Percentiles rank a stretch among this genome's conserved stretches.
Evolutionary conservation across 2,329 filamentous ascomycete species (phyloP).

Genomic region (Stylonectria norvegica): DNA sequence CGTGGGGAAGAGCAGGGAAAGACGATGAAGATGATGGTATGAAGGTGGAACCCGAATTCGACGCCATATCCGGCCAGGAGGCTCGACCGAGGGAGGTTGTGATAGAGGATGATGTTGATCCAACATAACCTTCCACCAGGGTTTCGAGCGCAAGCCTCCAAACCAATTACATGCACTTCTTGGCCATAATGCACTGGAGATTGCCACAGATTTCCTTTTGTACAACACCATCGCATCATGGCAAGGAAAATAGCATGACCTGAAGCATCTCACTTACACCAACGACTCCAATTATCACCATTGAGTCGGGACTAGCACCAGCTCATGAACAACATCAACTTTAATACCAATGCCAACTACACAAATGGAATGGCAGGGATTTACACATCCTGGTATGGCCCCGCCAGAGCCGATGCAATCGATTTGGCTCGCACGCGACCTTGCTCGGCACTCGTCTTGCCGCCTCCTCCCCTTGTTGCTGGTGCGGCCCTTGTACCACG

Average conservation of each 20-base stretch:
- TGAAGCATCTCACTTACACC: background rate
- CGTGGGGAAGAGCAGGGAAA: background rate
- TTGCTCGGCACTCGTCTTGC: constrained; percentile 20
- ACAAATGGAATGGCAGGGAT: constrained; percentile 27
- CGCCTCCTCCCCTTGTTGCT: constrained; percentile 7
- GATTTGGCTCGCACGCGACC: constrained; percentile 29
- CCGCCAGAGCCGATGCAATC: constrained; percentile 25
- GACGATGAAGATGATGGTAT: background rate
- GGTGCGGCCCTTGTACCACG: no score
- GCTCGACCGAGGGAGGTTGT: no score
- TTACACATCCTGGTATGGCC: constrained; percentile 14
- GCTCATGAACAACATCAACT: background rate
- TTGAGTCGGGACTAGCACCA: no score
- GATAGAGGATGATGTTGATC: no score
- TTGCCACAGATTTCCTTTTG: constrained; percentile 13
- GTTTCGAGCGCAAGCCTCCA: no score
- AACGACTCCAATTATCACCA: no score
- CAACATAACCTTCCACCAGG: no score
- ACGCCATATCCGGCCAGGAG: background rate
- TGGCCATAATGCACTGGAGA: constrained; percentile 17
- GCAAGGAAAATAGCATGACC: constrained; percentile 9
- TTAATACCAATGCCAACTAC: constrained; percentile 5
- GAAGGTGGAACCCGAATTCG: background rate
- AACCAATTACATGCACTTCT: constrained; percentile 8
- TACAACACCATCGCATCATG: constrained; percentile 9